Evolutionary conservation across 805 yeast species (phyloP).

Genomic region (Lipomyces lipofer): DNA sequence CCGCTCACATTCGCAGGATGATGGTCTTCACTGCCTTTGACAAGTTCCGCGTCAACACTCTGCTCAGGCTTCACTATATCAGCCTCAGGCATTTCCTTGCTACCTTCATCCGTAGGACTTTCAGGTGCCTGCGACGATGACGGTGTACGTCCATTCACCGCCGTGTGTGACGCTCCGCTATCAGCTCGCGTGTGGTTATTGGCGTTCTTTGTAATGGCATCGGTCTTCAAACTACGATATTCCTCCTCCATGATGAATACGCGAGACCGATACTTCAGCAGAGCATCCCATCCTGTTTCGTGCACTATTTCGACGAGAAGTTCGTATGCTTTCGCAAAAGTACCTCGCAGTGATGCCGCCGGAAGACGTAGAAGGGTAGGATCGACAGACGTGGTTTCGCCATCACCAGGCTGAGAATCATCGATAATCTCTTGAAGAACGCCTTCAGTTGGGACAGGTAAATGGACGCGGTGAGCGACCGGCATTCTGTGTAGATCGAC

Average conservation of each 20-base stretch:
- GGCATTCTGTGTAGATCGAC: constrained; percentile 51
- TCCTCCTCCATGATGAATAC: constrained; percentile 84
- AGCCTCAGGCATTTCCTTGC: constrained; percentile 5
- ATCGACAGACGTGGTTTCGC: constrained; percentile 41
- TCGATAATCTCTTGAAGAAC: constrained; percentile 46
- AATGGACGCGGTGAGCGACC: constrained; percentile 46
- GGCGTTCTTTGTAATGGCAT: constrained; percentile 20
- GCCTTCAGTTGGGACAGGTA: constrained; percentile 59
- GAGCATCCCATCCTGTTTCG: constrained; percentile 78
- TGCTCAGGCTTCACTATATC: constrained; percentile 30
- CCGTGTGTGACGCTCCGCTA: constrained; percentile 25
- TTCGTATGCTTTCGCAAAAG: constrained; percentile 63
- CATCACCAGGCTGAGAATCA: constrained; percentile 32
- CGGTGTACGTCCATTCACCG: constrained; percentile 25
- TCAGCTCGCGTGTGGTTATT: constrained; percentile 27
- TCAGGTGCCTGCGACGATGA: constrained; percentile 1
- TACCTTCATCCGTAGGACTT: constrained; percentile 31
- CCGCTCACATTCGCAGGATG: constrained; percentile 13
- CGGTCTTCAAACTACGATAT: constrained; percentile 45
- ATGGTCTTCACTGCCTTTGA: constrained; percentile 26
- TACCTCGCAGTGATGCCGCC: constrained; percentile 52
- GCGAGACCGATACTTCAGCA: constrained; percentile 62
- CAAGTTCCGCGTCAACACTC: constrained; percentile 32
- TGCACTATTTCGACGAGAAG: constrained; percentile 67
- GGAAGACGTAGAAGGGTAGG: constrained; percentile 54